These are phyloP conservation scores for Lactarius quietus DNA, from an alignment of 768 basidiomycete species.

Conservation along the genomic window DNA sequence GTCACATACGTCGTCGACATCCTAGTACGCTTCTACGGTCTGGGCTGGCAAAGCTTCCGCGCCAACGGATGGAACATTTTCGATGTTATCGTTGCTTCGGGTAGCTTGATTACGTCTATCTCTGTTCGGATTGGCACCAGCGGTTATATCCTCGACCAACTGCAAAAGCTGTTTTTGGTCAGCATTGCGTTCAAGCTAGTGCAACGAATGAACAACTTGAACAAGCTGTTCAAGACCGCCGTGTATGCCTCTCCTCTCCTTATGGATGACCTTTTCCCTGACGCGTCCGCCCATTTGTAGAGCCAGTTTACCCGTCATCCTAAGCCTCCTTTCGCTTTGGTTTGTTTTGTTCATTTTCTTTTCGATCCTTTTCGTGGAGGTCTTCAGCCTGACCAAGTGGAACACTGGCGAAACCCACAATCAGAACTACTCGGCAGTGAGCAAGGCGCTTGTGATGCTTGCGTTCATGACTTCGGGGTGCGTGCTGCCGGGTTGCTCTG, in stretches of 20 bases:
- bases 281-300: slow-evolving; percentile 37
- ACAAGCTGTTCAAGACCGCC: slow-evolving; percentile 95
- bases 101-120: slow-evolving; percentile 81
- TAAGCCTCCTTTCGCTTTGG: slow-evolving; percentile 86
- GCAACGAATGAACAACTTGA: slow-evolving; percentile 80
- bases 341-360: slow-evolving; percentile 88
- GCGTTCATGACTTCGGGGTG: slow-evolving; percentile 93
- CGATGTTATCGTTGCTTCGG: slow-evolving; percentile 74
- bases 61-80: slow-evolving; percentile 94
- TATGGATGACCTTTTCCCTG: not conserved
- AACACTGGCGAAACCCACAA: slow-evolving; percentile 60
- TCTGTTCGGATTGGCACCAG: slow-evolving; percentile 54
- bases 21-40: slow-evolving; percentile 69
- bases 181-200: slow-evolving; percentile 93
- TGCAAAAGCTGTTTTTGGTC: slow-evolving; percentile 90
- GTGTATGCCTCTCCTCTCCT: slow-evolving; percentile 61
- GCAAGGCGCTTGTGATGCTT: slow-evolving; percentile 81
- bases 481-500: slow-evolving; percentile 28
- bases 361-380: slow-evolving; percentile 82
- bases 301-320: slow-evolving; percentile 80
- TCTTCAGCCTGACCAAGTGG: slow-evolving; percentile 91
- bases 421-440: slow-evolving; percentile 77
- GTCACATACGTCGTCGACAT: slow-evolving; percentile 76
- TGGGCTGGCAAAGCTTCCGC: slow-evolving; percentile 82
- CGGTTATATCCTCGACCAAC: slow-evolving; percentile 54